Evolutionary conservation across 208 protist genomes (phyloP).

Genomic region (Trypanosoma conorhini): DNA sequence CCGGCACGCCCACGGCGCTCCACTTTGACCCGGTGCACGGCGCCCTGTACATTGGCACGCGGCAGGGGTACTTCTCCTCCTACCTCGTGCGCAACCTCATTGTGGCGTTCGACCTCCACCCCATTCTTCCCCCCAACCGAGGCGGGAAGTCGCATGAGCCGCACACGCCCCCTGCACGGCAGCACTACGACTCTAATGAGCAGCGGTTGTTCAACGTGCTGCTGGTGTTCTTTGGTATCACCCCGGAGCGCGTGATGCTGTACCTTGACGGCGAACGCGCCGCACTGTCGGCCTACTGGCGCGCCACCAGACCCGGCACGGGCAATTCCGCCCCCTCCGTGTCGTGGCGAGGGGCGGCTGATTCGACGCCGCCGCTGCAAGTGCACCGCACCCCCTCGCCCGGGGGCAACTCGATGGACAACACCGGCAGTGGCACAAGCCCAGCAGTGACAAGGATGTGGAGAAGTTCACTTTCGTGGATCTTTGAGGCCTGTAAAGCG

Average conservation of each 20-base stretch:
- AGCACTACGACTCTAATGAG: slow-evolving; percentile 33
- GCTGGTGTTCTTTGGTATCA: slow-evolving; percentile 47
- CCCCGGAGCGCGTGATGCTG: slow-evolving; percentile 28
- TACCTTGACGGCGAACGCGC: slow-evolving; percentile 15
- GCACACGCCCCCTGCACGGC: slow-evolving; percentile 36
- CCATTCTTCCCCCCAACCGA: slow-evolving; percentile 24
- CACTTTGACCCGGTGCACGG: slow-evolving; percentile 62
- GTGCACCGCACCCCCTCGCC: not conserved
- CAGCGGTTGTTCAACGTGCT: slow-evolving; percentile 45
- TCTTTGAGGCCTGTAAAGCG: slow-evolving; percentile 33
- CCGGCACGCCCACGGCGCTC: slow-evolving; percentile 45
- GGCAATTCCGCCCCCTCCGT: not conserved
- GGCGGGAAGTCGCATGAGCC: slow-evolving; percentile 21
- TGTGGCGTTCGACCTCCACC: slow-evolving; percentile 56
- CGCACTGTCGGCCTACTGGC: not conserved
- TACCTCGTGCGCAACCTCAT: slow-evolving; percentile 74
- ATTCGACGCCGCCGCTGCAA: not conserved
- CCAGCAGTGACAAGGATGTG: slow-evolving; percentile 11
- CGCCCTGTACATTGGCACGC: slow-evolving; percentile 72
- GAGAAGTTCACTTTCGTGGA: slow-evolving; percentile 43
- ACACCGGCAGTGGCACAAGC: not conserved
- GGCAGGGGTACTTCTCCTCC: slow-evolving; percentile 62
- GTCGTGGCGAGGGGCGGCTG: slow-evolving; percentile 3
- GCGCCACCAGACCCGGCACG: not conserved
- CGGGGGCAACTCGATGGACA: not conserved